Evolutionary conservation across 2,329 filamentous ascomycete species (phyloP).

Genomic region (Hypoxylon sp.): DNA sequence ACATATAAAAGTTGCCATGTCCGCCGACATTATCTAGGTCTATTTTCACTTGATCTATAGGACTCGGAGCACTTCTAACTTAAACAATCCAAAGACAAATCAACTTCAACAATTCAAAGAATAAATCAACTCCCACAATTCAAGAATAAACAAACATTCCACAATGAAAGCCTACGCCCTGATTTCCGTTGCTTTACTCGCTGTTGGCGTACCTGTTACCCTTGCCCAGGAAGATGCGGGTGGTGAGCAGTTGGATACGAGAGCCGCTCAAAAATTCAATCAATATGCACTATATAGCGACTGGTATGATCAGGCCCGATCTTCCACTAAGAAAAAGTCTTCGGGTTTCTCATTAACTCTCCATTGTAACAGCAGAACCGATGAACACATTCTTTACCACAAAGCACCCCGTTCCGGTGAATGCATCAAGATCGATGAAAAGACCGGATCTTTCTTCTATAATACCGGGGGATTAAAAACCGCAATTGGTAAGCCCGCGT

Average conservation of each 20-base stretch:
- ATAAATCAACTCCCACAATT: not conserved
- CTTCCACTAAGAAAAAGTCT: not conserved
- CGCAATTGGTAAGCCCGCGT: not conserved
- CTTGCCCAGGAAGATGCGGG: not conserved
- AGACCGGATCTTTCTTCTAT: not conserved
- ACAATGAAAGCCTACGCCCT: not conserved
- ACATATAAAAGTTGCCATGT: not conserved
- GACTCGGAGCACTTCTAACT: not conserved
- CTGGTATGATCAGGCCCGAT: too few species aligned
- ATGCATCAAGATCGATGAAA: conserved; percentile 2
- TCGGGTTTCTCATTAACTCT: not conserved
- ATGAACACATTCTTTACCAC: not conserved
- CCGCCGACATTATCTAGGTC: not conserved
- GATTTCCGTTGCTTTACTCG: not conserved
- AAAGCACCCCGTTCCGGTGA: not conserved
- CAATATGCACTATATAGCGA: not conserved
- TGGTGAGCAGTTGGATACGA: not conserved
- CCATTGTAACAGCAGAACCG: not conserved
- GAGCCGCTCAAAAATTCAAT: not conserved
- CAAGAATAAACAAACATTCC: not conserved
- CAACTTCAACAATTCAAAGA: not conserved
- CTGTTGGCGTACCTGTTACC: not conserved
- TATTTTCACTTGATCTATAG: not conserved
- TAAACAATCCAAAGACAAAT: not conserved
- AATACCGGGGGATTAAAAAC: not conserved